Evolutionary conservation across 352 stramenopile species (phyloP).

Genomic region (Phytopythium helicoides): DNA sequence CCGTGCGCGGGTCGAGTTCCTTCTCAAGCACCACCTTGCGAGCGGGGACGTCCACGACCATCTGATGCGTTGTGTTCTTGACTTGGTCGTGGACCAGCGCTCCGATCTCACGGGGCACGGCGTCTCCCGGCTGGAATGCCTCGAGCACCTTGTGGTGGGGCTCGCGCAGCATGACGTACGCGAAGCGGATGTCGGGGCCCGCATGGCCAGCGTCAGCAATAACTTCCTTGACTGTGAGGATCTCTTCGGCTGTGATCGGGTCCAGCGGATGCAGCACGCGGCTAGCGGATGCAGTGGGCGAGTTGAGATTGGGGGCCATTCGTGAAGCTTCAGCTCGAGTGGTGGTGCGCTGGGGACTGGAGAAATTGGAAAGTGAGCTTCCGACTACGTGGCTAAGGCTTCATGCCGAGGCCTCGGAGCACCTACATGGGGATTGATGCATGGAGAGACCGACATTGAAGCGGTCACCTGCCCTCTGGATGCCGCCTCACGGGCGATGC

Average conservation of each 20-base stretch:
- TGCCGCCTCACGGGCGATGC: no score
- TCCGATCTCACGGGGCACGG: conserved; percentile 40
- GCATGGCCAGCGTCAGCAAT: conserved; percentile 31
- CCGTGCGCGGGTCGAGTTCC: conserved; percentile 36
- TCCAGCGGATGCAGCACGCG: conserved; percentile 56
- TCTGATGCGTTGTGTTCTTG: conserved; percentile 24
- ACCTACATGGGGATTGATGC: no score
- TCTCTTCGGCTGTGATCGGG: conserved; percentile 39
- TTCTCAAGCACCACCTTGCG: conserved; percentile 25
- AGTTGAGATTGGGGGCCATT: no score
- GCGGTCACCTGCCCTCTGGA: no score
- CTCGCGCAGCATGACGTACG: conserved; percentile 54
- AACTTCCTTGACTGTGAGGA: conserved; percentile 38
- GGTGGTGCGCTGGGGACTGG: no score
- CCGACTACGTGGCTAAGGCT: no score
- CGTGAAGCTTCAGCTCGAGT: no score
- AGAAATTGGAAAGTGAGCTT: no score
- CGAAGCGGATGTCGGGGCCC: conserved; percentile 31
- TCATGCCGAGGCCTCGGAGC: no score
- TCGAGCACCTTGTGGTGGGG: conserved; percentile 37
- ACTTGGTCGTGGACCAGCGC: conserved; percentile 33
- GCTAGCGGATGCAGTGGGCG: no score
- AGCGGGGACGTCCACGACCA: conserved; percentile 38
- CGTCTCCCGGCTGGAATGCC: conserved; percentile 27
- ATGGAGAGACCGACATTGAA: no score